A percentile compares a stretch with the other conserved stretches of the same genome.
Evolutionary conservation across 2,329 filamentous ascomycete genomes (phyloP).

Genomic region (Drechmeria coniospora): DNA sequence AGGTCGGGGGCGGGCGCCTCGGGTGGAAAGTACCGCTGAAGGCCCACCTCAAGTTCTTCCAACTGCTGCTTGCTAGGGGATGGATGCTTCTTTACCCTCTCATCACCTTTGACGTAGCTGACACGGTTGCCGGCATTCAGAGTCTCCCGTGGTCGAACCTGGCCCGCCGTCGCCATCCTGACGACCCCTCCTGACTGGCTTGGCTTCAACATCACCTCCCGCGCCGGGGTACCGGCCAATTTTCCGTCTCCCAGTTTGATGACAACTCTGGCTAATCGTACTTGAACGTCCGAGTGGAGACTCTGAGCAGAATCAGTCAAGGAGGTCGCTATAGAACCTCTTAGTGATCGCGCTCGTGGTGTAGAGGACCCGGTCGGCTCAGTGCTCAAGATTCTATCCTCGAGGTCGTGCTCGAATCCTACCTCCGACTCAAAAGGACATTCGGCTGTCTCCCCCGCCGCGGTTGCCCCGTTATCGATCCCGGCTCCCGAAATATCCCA

Average conservation of each 20-base stretch:
- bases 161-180: background rate
- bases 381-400: constrained; percentile 20
- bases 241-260: constrained; percentile 4
- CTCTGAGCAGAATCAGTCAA: constrained; percentile 1
- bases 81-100: constrained; percentile 26
- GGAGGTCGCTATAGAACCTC: constrained; percentile 4
- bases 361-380: constrained; percentile 23
- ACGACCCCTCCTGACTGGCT: background rate
- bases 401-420: constrained; percentile 21
- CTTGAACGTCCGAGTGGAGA: constrained; percentile 1
- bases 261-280: constrained; percentile 5
- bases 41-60: constrained; percentile 20
- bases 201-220: constrained; percentile 2
- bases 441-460: constrained; percentile 3
- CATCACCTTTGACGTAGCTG: background rate
- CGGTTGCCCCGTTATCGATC: background rate
- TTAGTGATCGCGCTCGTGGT: constrained; percentile 14
- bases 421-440: constrained; percentile 18
- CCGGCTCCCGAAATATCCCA: background rate
- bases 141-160: background rate
- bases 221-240: background rate
- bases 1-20: constrained; percentile 6
- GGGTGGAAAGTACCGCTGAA: constrained; percentile 16
- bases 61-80: constrained; percentile 27
- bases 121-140: background rate